phyloP scores from a whole-genome alignment of 2,329 filamentous ascomycete genomes.

The Monosporascus ibericus region DNA sequence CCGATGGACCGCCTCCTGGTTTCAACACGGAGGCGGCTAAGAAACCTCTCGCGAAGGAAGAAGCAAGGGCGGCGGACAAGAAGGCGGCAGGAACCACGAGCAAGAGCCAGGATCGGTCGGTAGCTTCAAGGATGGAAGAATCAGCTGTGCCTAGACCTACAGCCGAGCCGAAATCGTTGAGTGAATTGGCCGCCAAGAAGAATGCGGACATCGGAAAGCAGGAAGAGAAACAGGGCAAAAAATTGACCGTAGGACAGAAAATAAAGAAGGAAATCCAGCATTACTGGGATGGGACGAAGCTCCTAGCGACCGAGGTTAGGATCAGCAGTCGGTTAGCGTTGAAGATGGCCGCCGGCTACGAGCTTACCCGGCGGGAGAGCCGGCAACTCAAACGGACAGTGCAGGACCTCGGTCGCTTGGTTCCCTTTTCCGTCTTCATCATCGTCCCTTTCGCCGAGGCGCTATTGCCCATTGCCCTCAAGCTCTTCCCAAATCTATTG shows the following conservation, averaged over 20 bases:
- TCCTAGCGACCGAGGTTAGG: slow-evolving; percentile 83
- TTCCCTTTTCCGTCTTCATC: slow-evolving; percentile 95
- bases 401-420: slow-evolving; percentile 83
- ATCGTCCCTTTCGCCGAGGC: slow-evolving; percentile 95
- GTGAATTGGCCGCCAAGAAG: slow-evolving; percentile 59
- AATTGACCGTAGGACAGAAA: slow-evolving; percentile 83
- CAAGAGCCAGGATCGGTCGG: slow-evolving; percentile 20
- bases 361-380: slow-evolving; percentile 88
- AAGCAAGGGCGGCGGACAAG: slow-evolving; percentile 26
- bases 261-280: slow-evolving; percentile 91
- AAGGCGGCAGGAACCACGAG: slow-evolving; percentile 26
- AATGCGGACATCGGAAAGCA: slow-evolving; percentile 55
- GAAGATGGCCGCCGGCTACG: slow-evolving; percentile 98
- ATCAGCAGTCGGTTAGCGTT: slow-evolving; percentile 87
- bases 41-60: slow-evolving; percentile 66
- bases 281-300: slow-evolving; percentile 98
- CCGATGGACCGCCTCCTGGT: slow-evolving; percentile 71
- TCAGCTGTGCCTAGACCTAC: slow-evolving; percentile 24
- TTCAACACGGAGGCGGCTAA: slow-evolving; percentile 89
- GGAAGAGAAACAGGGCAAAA: slow-evolving; percentile 72
- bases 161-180: slow-evolving; percentile 41
- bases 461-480: slow-evolving; percentile 83
- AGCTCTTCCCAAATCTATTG: slow-evolving; percentile 93
- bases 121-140: slow-evolving; percentile 20
- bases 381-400: slow-evolving; percentile 90